Percentiles rank a stretch among this genome's conserved stretches.
Evolutionary conservation across 495 filamentous ascomycete genomes (phyloP).

Genomic region (Hyaloscypha hepaticicola): DNA sequence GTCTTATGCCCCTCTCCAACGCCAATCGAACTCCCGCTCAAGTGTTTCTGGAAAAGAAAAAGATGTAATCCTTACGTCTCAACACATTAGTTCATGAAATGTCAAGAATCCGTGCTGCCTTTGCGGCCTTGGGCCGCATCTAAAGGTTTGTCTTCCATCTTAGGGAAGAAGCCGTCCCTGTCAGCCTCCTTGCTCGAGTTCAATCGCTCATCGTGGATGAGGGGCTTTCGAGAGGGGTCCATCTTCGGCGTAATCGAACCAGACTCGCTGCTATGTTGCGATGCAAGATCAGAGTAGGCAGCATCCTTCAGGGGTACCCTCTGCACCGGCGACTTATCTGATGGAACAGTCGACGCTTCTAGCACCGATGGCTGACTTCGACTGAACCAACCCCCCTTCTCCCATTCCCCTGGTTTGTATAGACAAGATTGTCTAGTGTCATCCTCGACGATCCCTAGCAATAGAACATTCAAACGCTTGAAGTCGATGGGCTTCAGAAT

Average conservation of each 20-base stretch:
- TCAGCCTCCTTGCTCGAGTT: background rate
- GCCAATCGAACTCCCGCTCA: constrained; percentile 3
- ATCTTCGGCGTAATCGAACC: constrained; percentile 20
- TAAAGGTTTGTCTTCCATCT: background rate
- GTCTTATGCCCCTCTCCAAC: background rate
- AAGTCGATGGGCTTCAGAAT: constrained; percentile 78
- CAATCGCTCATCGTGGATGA: constrained; percentile 15
- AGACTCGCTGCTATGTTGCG: constrained; percentile 19
- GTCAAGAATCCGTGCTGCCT: background rate
- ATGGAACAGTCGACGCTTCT: constrained; percentile 2
- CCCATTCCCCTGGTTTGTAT: constrained; percentile 68
- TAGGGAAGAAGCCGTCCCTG: background rate
- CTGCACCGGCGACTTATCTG: constrained; percentile 4
- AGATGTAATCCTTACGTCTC: background rate
- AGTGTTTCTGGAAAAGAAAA: background rate
- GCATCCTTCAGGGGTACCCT: background rate
- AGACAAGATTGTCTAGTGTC: constrained; percentile 45
- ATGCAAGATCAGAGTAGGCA: background rate
- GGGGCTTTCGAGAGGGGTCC: background rate
- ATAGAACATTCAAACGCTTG: constrained; percentile 58
- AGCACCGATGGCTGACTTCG: constrained; percentile 4
- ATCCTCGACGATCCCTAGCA: constrained; percentile 56
- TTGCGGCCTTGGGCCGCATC: no score
- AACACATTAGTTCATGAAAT: background rate
- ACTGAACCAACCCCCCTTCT: constrained; percentile 71